Evolutionary conservation across 139 green algal species (phyloP), one percentile per base, ranked within the genome.

Genomic region (Raphidocelis subcapitata): DNA sequence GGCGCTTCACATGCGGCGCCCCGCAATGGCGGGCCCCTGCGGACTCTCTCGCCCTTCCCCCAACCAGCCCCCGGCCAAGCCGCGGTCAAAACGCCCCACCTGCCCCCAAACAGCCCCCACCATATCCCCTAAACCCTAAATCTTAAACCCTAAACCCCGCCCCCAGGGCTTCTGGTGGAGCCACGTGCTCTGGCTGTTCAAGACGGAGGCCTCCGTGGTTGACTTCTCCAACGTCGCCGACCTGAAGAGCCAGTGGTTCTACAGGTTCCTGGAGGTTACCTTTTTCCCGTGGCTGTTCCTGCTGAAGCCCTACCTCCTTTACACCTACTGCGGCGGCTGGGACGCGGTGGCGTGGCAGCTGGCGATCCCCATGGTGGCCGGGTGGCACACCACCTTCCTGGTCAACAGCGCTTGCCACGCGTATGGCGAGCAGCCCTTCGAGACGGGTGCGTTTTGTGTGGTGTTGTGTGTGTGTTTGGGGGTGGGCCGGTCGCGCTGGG

Each of bases 341-440:
- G 81, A 80, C 0, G 85, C 72, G 3, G 29, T 97, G 35, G 77
- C 96, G 3, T 97, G 92, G 92, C 86, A 85, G 24, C 86, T 91
- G 14, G 84, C 83, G 10, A 67, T 97, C 35, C 84, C 92, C 14
- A 76, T 77, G 1, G 74, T 87, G 15, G 94, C 85, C 82, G 92
- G 96, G 28, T 96, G 93, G 61, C 92, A 97, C 83, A 91, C 94
- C 73, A 97, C 92, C 36, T 97, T 93, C 92, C 87, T 92, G 44
- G 92, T 97, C 28, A 97, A 97, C 87, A 92, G 83, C 28, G 91
- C 88, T 12, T 81, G 84, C 31, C 92, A 97, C 76, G 74, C 87
- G 31, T 97, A 89, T 87, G 92, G 92, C 47, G 75, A 75, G 35
- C 92, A 96, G 68, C 65, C 72, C 61, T 92, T 77, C 35, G 85